Base-by-base conservation (phyloP, 2,329 filamentous ascomycete species). In the Blastomyces emzantsi region DNA sequence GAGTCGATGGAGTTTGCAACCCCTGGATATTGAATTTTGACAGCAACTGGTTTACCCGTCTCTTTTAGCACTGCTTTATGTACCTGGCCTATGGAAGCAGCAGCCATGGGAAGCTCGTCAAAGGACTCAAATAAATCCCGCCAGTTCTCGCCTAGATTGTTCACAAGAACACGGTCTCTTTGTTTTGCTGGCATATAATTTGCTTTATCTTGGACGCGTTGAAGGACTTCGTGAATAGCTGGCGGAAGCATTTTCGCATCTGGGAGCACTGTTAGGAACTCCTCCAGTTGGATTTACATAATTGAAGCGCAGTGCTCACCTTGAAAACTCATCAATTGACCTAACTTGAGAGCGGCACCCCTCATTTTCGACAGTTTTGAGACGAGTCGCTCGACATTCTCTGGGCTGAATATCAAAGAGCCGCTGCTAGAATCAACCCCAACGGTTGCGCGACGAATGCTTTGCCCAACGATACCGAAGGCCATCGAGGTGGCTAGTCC, bases 121-220 rank as follows among this genome's bases (percentile, higher is more conserved):
- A 99, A 99, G 4, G 87, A 85, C 25, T 81, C 82, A 70, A 93
- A 99, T 0, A 97, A 78, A 1, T 90, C 85, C 59, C 91, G 85
- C 94, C 94, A 99, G 62, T 93, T 83, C 0, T 84, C 71, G 0
- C 94, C 94, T 0, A 99, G 82, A 70, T 96, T 96, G 5, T 83
- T 81, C 0, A 80, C 76, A 7, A 99, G 82, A 0, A 99, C 93
- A 65, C 88, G 86, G 74, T 99, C 87, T 13, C 94, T 88, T 75
- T 99, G 94, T 74, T 87, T 96, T 2, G 90, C 84, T 0, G 94
- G 94, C 94, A 99, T 99, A 75, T 97, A 99, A 75, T 99, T 93
- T 49, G 94, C 94, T 63, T 90, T 88, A 74, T 99, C 94, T 74
- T 99, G 94, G 0, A 99, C 94, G 6, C 95, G 87, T 73, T 96